Base-by-base conservation (phyloP, 1,284 basidiomycete species). In the Sanghuangporus weigelae region DNA sequence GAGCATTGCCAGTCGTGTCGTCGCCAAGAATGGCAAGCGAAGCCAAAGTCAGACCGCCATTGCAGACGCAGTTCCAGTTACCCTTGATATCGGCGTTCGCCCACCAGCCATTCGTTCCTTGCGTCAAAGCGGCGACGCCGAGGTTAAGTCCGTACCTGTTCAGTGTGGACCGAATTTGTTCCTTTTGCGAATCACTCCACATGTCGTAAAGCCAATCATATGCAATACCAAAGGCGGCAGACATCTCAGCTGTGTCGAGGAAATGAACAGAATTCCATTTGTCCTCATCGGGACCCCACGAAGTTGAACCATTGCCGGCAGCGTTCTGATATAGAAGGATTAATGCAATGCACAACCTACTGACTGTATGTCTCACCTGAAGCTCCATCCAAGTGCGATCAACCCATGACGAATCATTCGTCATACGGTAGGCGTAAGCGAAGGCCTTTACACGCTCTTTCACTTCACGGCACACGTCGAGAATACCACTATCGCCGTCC, bases 41-140 rank as follows among this genome's bases (percentile, higher is more conserved):
- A 60, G 84, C 97, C 71, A 98, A 76, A 26, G 92, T 92, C 68
- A 99, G 79, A 66, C 96, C 96, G 63, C 87, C 86, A 75, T 98
- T 99, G 80, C 90, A 95, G 67, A 98, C 93, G 71, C 96, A 98
- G 76, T 98, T 98, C 96, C 96, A 98, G 80, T 98, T 98, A 50
- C 96, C 90, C 42, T 77, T 77, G 42, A 78, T 84, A 67, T 80
- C 80, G 50, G 71, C 73, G 56, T 62, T 79, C 60, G 71, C 73
- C 86, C 85, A 87, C 88, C 90, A 88, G 61, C 87, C 81, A 57
- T 75, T 75, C 63, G 78, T 74, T 57, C 77, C 69, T 62, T 77
- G 74, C 44, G 76, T 78, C 69, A 83, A 84, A 1, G 84, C 84
- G 46, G 69, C 69, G 44, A 84, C 63, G 69, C 92, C 93, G 55